phyloP scores from a whole-genome alignment of 163 green algal species.

The Chlamydomonas reinhardtii region DNA sequence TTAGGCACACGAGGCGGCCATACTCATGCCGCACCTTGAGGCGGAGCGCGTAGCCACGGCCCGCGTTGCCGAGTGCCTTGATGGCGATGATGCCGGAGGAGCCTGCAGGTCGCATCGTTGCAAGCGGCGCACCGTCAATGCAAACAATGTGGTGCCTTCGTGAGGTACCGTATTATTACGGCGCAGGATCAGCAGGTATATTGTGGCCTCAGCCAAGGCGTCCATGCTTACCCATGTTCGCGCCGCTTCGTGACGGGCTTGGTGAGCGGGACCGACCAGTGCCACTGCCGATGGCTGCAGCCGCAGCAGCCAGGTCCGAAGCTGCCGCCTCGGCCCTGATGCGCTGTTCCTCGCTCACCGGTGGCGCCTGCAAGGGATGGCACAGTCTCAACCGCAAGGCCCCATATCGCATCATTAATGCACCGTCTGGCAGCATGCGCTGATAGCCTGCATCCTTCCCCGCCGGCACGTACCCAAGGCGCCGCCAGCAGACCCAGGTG shows the following conservation, averaged over 20 bases:
- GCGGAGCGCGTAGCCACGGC: conserved; percentile 32
- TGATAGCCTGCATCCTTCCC: no score
- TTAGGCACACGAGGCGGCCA: background rate
- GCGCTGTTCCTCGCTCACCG: background rate
- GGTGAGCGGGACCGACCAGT: background rate
- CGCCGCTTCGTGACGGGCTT: background rate
- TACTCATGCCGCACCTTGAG: conserved; percentile 22
- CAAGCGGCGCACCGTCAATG: background rate
- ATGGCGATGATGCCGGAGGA: conserved; percentile 46
- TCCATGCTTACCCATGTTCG: background rate
- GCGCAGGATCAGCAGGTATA: no score
- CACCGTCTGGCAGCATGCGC: no score
- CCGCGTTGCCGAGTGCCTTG: conserved; percentile 40
- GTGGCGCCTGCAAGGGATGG: background rate
- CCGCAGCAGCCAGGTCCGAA: background rate
- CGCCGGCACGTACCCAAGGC: background rate
- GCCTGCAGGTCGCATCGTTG: background rate
- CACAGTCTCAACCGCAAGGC: no score
- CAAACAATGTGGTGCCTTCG: no score
- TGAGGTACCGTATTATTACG: no score
- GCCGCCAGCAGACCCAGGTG: conserved; percentile 53
- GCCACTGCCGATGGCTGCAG: background rate
- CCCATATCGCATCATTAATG: no score
- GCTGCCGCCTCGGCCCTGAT: conserved; percentile 8
- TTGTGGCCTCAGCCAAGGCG: no score